Evolutionary conservation across 2,329 filamentous ascomycete genomes (phyloP), one percentile per base, ranked within the genome.

Genomic region (Xylaria multiplex): DNA sequence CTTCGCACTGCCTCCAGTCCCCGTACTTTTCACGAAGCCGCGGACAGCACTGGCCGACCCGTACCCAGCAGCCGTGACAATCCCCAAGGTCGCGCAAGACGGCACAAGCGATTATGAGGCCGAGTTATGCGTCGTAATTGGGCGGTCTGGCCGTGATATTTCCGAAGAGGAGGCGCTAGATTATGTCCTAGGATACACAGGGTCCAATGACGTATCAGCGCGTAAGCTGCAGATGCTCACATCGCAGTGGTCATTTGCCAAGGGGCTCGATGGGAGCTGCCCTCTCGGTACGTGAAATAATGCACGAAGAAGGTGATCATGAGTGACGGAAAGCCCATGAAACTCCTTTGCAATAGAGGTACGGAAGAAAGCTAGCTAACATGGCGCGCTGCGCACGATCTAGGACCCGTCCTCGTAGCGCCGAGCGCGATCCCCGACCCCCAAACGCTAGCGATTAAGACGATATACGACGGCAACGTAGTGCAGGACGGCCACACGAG

Each of bases 131-230:
- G 81, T 88, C 35, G 80, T 89, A 13, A 83, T 89, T 49, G 84
- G 84, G 37, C 81, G 79, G 69, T 74, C 79, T 13, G 79, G 81
- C 77, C 75, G 81, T 80, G 86, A 89, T 69, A 85, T 88, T 9
- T 78, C 81, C 52, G 85, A 88, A 69, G 81, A 79, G 0, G 82
- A 89, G 32, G 86, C 87, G 5, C 73, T 87, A 57, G 81, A 84
- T 68, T 88, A 90, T 71, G 81, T 91, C 4, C 83, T 90, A 1
- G 88, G 88, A 32, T 91, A 91, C 74, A 88, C 86, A 0, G 83
- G 83, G 24, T 83, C 83, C 71, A 91, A 90, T 77, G 88, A 91
- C 72, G 83, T 91, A 6, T 89, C 86, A 2, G 86, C 84, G 66
- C 83, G 87, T 3, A 83, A 84, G 57, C 81, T 80, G 59, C 87